A percentile compares a stretch with the other conserved stretches of the same genome.
These are phyloP conservation scores for Wolfiporia cocos DNA, from an alignment of 1,284 basidiomycete genomes.

Conservation along the genomic window DNA sequence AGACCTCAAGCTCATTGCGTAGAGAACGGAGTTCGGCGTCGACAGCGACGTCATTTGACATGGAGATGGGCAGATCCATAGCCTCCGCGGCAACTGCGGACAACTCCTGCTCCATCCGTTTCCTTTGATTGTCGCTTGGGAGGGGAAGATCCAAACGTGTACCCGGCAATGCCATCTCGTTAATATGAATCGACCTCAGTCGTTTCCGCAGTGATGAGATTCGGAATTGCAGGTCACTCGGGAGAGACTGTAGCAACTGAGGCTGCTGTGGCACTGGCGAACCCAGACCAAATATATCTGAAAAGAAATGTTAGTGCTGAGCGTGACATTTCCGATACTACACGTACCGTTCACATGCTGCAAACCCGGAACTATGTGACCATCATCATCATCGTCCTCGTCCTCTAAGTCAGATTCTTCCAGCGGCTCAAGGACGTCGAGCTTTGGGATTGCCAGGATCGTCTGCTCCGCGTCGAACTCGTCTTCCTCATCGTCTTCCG, in stretches of 20 bases:
- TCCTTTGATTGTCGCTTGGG: conserved; percentile 42
- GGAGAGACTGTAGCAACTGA: no score
- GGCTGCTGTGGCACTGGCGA: no score
- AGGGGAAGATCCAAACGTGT: conserved; percentile 39
- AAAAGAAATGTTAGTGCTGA: not conserved
- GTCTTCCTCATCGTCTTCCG: conserved; percentile 1
- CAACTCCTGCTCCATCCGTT: conserved; percentile 42
- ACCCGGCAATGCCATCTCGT: conserved; percentile 42
- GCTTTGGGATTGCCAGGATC: not conserved
- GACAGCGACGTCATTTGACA: conserved; percentile 32
- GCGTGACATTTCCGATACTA: no score
- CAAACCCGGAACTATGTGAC: no score
- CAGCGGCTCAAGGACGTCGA: conserved; percentile 13
- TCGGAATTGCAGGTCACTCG: conserved; percentile 22
- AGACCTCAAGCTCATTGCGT: conserved; percentile 47
- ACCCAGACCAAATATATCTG: conserved; percentile 57
- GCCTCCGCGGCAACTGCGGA: conserved; percentile 39
- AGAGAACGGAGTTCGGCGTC: conserved; percentile 57
- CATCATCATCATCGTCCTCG: no score
- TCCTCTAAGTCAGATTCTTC: conserved; percentile 14
- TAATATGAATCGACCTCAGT: conserved; percentile 56
- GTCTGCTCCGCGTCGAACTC: not conserved
- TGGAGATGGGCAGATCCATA: conserved; percentile 37
- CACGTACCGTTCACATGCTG: no score
- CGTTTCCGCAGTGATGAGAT: conserved; percentile 42